These are phyloP conservation scores for Cercospora sesami DNA, from an alignment of 2,329 filamentous ascomycete genomes.

Conservation along the genomic window DNA sequence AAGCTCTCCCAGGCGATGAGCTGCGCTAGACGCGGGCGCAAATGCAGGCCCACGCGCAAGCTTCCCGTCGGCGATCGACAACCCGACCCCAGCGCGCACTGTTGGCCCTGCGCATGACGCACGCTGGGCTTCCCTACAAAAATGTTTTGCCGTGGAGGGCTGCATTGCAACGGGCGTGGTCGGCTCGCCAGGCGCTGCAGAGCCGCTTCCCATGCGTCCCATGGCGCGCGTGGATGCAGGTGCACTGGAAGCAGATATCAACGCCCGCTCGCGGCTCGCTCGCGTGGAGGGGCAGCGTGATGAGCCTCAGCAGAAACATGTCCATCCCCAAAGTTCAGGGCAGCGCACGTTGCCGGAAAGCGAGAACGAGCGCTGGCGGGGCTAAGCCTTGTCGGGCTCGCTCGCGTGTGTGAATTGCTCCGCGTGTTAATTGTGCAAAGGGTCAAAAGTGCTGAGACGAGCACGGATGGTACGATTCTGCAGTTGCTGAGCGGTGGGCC, in stretches of 20 bases:
- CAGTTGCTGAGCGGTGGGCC: neutral
- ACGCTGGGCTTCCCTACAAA: slow-evolving; percentile 6
- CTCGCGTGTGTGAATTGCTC: neutral
- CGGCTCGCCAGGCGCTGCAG: neutral
- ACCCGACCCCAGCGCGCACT: slow-evolving; percentile 16
- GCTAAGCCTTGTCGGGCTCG: neutral
- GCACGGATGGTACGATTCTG: neutral
- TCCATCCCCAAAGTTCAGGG: neutral
- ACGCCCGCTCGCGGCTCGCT: neutral
- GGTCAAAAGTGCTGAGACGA: neutral
- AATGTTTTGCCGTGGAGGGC: slow-evolving; percentile 9
- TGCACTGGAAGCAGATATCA: slow-evolving; percentile 3
- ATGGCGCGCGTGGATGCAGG: neutral
- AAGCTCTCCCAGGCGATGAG: slow-evolving; percentile 11
- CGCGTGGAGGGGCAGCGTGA: neutral
- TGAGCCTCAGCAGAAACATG: slow-evolving; percentile 9
- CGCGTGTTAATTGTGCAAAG: neutral
- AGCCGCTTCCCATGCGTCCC: neutral
- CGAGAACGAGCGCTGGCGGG: neutral
- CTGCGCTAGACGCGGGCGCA: slow-evolving; percentile 12
- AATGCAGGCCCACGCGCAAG: slow-evolving; percentile 18
- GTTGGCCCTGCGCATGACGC: slow-evolving; percentile 8
- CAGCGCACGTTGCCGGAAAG: neutral
- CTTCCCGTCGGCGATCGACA: slow-evolving; percentile 22
- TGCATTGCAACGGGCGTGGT: neutral